Evolutionary conservation across 345 rosid species (phyloP).

Genomic region (Eutrema heterophyllum): DNA sequence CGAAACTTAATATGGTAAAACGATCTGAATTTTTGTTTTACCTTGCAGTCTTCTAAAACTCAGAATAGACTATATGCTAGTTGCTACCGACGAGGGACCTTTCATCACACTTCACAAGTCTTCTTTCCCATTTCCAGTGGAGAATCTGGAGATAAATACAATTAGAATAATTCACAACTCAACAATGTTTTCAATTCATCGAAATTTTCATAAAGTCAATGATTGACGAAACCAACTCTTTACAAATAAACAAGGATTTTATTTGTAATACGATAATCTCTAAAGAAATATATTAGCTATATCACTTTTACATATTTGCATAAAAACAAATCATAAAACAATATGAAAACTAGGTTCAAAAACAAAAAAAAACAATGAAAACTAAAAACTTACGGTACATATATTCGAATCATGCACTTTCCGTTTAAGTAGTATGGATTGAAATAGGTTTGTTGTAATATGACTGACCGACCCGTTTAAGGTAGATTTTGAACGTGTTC

Average conservation of each 20-base stretch:
- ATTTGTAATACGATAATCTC: not conserved
- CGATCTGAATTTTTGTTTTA: too few relatives aligned
- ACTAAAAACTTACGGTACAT: too few relatives aligned
- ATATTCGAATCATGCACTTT: not conserved
- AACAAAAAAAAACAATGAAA: too few relatives aligned
- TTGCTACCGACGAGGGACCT: conserved; percentile 12
- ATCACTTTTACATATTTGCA: too few relatives aligned
- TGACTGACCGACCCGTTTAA: not conserved
- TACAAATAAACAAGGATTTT: not conserved
- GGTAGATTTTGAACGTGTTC: not conserved
- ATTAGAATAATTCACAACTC: conserved; percentile 6
- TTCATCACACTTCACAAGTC: not conserved
- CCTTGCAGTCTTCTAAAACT: too few relatives aligned
- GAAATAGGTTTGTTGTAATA: not conserved
- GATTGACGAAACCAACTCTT: not conserved
- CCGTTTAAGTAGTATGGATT: too few relatives aligned
- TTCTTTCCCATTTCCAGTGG: not conserved
- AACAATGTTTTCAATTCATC: not conserved
- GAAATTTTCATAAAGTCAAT: not conserved
- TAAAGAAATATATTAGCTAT: too few relatives aligned
- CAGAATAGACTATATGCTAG: too few relatives aligned
- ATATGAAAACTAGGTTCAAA: too few relatives aligned
- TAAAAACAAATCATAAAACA: too few relatives aligned
- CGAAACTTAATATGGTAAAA: too few relatives aligned
- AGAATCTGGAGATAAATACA: not conserved